Conservation (phyloP, 139 green algal genomes). For the Auxenochlorella protothecoides region DNA sequence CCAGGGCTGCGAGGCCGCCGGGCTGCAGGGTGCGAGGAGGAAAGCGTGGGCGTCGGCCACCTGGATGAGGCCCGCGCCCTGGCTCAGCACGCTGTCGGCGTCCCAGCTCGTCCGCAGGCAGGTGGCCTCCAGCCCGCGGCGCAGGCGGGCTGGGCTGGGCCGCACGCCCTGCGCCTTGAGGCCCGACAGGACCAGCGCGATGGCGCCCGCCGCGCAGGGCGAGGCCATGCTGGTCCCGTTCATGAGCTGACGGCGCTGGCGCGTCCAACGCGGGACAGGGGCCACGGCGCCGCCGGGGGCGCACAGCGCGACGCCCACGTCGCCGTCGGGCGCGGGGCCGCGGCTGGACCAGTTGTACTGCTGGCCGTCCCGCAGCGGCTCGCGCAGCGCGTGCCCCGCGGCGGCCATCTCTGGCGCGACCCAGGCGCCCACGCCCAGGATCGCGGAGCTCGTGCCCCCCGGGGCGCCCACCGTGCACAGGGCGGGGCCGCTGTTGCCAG, state of each 20-base stretch:
- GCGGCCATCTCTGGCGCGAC: conserved; percentile 68
- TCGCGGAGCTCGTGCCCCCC: conserved; percentile 55
- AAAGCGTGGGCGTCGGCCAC: conserved; percentile 25
- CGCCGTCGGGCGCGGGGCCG: conserved; percentile 64
- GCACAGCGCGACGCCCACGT: conserved; percentile 61
- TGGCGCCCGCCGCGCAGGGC: conserved; percentile 61
- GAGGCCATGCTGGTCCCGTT: conserved; percentile 78
- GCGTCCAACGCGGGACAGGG: conserved; percentile 69
- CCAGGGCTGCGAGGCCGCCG: conserved; percentile 21
- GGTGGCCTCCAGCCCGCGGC: conserved; percentile 63
- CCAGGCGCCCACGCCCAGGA: conserved; percentile 75
- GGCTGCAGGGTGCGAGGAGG: conserved; percentile 12
- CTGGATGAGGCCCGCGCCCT: too few species aligned
- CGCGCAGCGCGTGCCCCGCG: conserved; percentile 55
- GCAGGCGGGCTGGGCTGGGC: conserved; percentile 31
- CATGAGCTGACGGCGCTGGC: conserved; percentile 69
- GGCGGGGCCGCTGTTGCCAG: conserved; percentile 77
- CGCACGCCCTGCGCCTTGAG: conserved; percentile 34
- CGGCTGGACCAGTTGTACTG: conserved; percentile 76
- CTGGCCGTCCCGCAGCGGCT: conserved; percentile 23
- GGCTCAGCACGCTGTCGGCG: too few species aligned
- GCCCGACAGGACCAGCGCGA: conserved; percentile 70
- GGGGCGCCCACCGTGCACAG: conserved; percentile 79
- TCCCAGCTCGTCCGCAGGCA: conserved; percentile 3
- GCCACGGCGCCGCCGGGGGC: conserved; percentile 65